Conservation (phyloP, 1,139 yeast genomes). For the Pichia terricola region DNA sequence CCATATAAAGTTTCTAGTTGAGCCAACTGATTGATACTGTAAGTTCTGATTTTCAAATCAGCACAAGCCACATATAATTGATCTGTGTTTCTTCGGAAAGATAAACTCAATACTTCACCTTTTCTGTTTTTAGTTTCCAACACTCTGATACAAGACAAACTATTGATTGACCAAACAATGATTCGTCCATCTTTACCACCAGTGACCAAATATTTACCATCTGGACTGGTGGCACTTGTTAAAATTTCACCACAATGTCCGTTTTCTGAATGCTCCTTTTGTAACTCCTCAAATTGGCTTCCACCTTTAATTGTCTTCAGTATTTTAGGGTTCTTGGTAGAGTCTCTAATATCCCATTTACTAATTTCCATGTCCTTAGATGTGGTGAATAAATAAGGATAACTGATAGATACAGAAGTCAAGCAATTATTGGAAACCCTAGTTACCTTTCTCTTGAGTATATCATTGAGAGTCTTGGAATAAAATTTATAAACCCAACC, state of each 20-base stretch:
- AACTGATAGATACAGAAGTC: slow-evolving; percentile 42
- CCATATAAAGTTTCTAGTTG: slow-evolving; percentile 89
- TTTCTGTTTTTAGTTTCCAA: slow-evolving; percentile 62
- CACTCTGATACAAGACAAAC: slow-evolving; percentile 63
- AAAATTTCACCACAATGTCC: slow-evolving; percentile 73
- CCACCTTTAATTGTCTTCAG: slow-evolving; percentile 64
- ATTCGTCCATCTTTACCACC: slow-evolving; percentile 81
- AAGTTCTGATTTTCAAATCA: slow-evolving; percentile 83
- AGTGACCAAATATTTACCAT: slow-evolving; percentile 80
- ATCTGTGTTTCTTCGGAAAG: slow-evolving; percentile 72
- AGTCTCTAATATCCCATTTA: slow-evolving; percentile 60
- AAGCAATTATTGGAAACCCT: slow-evolving; percentile 53
- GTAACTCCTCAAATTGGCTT: slow-evolving; percentile 29
- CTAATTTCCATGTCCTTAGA: slow-evolving; percentile 75
- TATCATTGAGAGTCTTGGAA: slow-evolving; percentile 30
- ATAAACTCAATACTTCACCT: slow-evolving; percentile 63
- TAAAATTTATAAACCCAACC: slow-evolving; percentile 71
- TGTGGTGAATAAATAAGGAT: slow-evolving; percentile 66
- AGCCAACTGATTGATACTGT: slow-evolving; percentile 74
- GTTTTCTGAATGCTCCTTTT: slow-evolving; percentile 34
- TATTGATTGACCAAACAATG: slow-evolving; percentile 79
- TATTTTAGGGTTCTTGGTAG: slow-evolving; percentile 46
- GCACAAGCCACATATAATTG: slow-evolving; percentile 90
- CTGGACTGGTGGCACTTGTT: slow-evolving; percentile 76
- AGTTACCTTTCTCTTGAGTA: slow-evolving; percentile 28